Base-by-base conservation (phyloP, 495 filamentous ascomycete genomes). In the Aspergillus saccharolyticus region DNA sequence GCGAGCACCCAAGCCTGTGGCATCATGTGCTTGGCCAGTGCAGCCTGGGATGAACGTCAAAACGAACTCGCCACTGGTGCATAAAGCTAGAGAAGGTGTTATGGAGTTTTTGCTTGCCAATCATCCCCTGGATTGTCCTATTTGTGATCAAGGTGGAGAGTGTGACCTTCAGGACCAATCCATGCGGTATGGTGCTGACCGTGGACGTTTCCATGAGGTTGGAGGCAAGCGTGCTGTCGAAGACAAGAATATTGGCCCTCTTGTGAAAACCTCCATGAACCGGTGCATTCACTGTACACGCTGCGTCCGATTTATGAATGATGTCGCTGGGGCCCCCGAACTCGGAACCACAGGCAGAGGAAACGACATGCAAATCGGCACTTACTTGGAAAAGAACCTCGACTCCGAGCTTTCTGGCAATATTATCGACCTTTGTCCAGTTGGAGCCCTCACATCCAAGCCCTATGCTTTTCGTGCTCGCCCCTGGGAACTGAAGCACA, bases 211-310 rank as follows among this genome's bases (percentile, higher is more conserved):
- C 75, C 94, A 98, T 72, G 94, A 98, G 76, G 76, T 90, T 61
- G 84, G 83, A 44, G 94, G 94, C 63, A 98, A 98, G 83, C 89
- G 94, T 72, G 94, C 90, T 5, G 91, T 96, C 28, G 94, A 98
- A 78, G 94, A 98, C 72, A 98, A 98, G 82, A 97, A 97, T 69
- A 96, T 98, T 62, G 94, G 94, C 7, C 94, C 94, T n/a, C 73
- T 98, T 56, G 87, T 98, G 70, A 98, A 98, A 80, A 98, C 94
- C 16, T 97, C 95, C n/a, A 98, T 98, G 94, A 98, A 97, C 78
- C 81, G 94, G 67, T 98, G 94, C 77, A 98, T 98, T 69, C 94
- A 98, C 76, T 98, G 94, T 78, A 97, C 94, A 63, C 85, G 94
- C 67, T 98, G 94, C 74, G 84, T 98, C 59, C 91, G 94, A 63